A percentile compares a stretch with the other conserved stretches of the same genome.
These are phyloP conservation scores for Cytospora paraplurivora DNA, from an alignment of 2,329 filamentous ascomycete species.

Conservation along the genomic window DNA sequence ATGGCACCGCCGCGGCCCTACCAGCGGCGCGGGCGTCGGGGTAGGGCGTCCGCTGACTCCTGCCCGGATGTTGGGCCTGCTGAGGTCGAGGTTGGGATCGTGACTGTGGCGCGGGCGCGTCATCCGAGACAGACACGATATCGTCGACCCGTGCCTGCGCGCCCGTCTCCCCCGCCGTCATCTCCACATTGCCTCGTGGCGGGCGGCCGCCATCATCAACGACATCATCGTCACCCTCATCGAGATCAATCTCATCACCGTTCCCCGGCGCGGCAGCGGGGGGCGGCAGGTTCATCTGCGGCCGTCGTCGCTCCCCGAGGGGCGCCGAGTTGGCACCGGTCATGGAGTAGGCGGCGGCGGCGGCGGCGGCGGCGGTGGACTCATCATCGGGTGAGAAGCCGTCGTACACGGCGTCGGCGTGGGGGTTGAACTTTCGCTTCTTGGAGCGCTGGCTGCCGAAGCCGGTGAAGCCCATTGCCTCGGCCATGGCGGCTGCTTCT, in stretches of 20 bases:
- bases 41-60: not conserved
- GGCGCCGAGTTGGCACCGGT: conserved; percentile 43
- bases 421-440: conserved; percentile 67
- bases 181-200: conserved; percentile 30
- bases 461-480: conserved; percentile 71
- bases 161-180: conserved; percentile 23
- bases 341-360: conserved; percentile 29
- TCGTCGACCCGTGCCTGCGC: conserved; percentile 36
- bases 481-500: conserved; percentile 59
- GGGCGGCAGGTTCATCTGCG: conserved; percentile 32
- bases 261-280: conserved; percentile 37
- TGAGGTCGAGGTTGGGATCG: conserved; percentile 23
- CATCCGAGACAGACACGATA: conserved; percentile 30
- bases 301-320: conserved; percentile 39
- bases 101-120: conserved; percentile 19
- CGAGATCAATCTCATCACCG: conserved; percentile 49
- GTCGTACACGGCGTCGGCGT: conserved; percentile 41
- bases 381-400: conserved; percentile 43
- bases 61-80: not conserved
- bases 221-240: conserved; percentile 37
- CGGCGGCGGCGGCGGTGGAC: conserved; percentile 37
- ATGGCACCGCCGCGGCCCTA: conserved; percentile 44
- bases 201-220: conserved; percentile 32
- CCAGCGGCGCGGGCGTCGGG: conserved; percentile 36
- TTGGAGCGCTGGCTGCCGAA: conserved; percentile 64